Evolutionary conservation across 179 eudicot genomes (phyloP).

Genomic region (Beta corolliflora): DNA sequence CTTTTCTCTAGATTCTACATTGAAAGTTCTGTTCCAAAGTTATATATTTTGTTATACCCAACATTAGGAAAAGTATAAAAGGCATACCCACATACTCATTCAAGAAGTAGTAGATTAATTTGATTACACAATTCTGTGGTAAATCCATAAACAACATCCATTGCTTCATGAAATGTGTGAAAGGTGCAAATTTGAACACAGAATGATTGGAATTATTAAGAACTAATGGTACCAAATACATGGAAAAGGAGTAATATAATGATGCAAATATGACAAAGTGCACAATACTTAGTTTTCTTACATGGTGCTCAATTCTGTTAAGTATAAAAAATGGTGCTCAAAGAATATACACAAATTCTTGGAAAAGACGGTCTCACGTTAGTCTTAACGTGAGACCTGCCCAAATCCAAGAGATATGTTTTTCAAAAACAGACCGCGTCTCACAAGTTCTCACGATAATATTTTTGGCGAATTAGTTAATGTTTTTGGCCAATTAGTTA

Average conservation of each 20-base stretch:
- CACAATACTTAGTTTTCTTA: too few species aligned
- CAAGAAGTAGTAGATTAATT: too few species aligned
- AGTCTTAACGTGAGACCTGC: too few species aligned
- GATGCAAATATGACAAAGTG: too few species aligned
- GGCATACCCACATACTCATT: too few species aligned
- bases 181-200: background rate
- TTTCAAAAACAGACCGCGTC: too few species aligned
- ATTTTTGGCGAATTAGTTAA: too few species aligned
- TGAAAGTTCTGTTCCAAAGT: background rate
- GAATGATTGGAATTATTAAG: background rate
- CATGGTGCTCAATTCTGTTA: background rate
- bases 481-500: too few species aligned
- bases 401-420: too few species aligned
- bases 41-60: background rate
- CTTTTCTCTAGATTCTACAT: background rate
- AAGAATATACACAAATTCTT: background rate
- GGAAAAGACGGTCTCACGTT: too few species aligned
- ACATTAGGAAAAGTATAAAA: background rate
- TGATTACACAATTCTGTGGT: too few species aligned
- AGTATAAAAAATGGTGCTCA: background rate
- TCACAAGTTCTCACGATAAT: too few species aligned
- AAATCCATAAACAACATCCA: background rate
- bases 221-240: background rate
- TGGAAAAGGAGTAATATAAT: background rate
- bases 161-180: background rate